phyloP scores from a whole-genome alignment of 768 basidiomycete genomes.

The Phylloporus rhodoxanthus region DNA sequence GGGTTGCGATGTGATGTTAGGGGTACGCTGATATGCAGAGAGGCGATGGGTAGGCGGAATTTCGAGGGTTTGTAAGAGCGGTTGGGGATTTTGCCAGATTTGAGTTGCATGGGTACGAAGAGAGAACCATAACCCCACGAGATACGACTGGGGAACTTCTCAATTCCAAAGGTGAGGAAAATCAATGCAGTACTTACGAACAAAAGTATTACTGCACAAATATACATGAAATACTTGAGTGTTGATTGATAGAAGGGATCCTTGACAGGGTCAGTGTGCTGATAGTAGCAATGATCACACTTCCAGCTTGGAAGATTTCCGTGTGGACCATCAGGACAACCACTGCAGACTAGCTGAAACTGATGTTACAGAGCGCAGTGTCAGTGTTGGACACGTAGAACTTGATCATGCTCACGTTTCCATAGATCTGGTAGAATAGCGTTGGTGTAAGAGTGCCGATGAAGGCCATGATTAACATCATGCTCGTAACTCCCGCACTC shows the following conservation, averaged over 20 bases:
- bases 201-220: slow-evolving; percentile 84
- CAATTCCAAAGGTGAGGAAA: background rate
- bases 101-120: slow-evolving; percentile 95
- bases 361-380: slow-evolving; percentile 29
- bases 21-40: slow-evolving; percentile 59
- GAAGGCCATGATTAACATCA: slow-evolving; percentile 99
- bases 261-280: slow-evolving; percentile 85
- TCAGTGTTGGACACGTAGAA: slow-evolving; percentile 1
- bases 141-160: slow-evolving; percentile 66
- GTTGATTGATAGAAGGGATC: slow-evolving; percentile 97
- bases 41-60: slow-evolving; percentile 47
- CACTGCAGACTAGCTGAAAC: slow-evolving; percentile 85
- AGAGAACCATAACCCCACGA: slow-evolving; percentile 97
- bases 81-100: slow-evolving; percentile 98
- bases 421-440: slow-evolving; percentile 96
- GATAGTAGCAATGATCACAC: slow-evolving; percentile 91
- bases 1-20: slow-evolving; percentile 7
- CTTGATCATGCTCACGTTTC: slow-evolving; percentile 61
- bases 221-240: slow-evolving; percentile 93
- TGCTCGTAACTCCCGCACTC: slow-evolving; percentile 96
- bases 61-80: slow-evolving; percentile 64
- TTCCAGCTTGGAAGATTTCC: slow-evolving; percentile 50
- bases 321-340: slow-evolving; percentile 50
- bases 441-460: slow-evolving; percentile 94
- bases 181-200: slow-evolving; percentile 54